These are phyloP conservation scores for Kewa caespitosa DNA, from an alignment of 179 eudicot genomes.

Conservation along the genomic window DNA sequence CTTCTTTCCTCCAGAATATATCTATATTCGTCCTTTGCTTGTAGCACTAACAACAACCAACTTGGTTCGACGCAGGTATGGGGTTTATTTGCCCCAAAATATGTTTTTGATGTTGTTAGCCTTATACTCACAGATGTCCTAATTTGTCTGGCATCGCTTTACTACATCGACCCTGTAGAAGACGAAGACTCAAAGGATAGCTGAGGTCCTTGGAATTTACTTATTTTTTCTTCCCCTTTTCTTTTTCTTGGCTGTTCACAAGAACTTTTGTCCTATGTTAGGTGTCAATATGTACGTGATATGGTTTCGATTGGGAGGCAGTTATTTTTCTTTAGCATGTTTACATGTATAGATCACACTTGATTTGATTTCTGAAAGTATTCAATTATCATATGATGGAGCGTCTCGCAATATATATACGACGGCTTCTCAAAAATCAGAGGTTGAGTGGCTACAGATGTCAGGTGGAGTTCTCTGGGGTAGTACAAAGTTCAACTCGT, in stretches of 20 bases:
- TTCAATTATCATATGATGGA: too few relatives aligned
- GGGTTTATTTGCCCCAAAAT: slow-evolving; percentile 96
- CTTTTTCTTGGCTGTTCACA: background rate
- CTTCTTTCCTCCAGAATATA: slow-evolving; percentile 5
- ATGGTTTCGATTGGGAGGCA: too few relatives aligned
- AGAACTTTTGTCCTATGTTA: background rate
- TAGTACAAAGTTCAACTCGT: too few relatives aligned
- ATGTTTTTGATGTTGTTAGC: slow-evolving; percentile 80
- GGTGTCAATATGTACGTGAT: too few relatives aligned
- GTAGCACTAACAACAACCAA: slow-evolving; percentile 12
- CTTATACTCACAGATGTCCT: slow-evolving; percentile 66
- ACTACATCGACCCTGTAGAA: slow-evolving; percentile 47
- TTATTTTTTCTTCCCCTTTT: too few relatives aligned
- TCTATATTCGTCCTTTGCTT: background rate
- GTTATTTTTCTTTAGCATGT: too few relatives aligned
- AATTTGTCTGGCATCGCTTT: slow-evolving; percentile 54
- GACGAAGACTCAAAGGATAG: slow-evolving; percentile 29
- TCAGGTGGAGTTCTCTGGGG: too few relatives aligned
- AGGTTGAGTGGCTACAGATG: too few relatives aligned
- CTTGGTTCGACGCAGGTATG: slow-evolving; percentile 62
- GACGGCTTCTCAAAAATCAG: too few relatives aligned
- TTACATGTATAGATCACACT: too few relatives aligned
- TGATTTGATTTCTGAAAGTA: too few relatives aligned
- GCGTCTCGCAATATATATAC: too few relatives aligned
- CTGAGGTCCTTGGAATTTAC: background rate